phyloP scores from a whole-genome alignment of 169 alveolate genomes.

The Eimeria brunetti region DNA sequence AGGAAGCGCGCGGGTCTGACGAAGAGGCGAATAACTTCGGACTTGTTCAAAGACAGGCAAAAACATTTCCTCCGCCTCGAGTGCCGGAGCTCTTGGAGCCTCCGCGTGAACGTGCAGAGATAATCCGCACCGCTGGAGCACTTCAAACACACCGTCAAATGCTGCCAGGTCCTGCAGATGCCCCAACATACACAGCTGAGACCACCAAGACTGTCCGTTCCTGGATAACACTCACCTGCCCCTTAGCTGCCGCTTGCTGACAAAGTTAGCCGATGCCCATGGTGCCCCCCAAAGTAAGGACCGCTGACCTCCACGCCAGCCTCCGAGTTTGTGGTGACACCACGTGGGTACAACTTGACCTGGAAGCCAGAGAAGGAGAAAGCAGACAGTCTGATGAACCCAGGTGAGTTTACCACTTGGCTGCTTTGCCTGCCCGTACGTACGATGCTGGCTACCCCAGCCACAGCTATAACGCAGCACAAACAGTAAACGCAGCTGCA shows the following conservation, averaged over 20 bases:
- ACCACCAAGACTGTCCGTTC: neutral
- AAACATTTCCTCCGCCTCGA: conserved; percentile 81
- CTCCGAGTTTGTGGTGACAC: conserved; percentile 83
- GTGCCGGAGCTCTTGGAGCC: conserved; percentile 72
- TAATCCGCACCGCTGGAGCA: conserved; percentile 77
- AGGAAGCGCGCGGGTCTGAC: neutral
- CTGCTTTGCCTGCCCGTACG: neutral
- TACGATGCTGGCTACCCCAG: neutral
- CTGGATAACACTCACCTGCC: neutral
- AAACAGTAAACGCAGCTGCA: neutral
- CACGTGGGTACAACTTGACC: conserved; percentile 83
- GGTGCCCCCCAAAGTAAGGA: neutral
- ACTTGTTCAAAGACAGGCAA: conserved; percentile 77
- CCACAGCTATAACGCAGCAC: neutral
- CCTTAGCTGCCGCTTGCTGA: neutral
- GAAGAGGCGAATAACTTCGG: neutral
- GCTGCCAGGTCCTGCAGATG: conserved; percentile 59
- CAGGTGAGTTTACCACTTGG: neutral
- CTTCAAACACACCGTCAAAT: conserved; percentile 63
- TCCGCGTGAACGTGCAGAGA: conserved; percentile 83
- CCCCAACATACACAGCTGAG: neutral
- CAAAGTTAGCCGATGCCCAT: neutral
- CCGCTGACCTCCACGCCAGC: conserved; percentile 81
- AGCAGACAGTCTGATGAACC: neutral
- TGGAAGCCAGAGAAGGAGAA: neutral